Base-by-base conservation (phyloP, 1,284 basidiomycete genomes). In the Trichosporon faecale region DNA sequence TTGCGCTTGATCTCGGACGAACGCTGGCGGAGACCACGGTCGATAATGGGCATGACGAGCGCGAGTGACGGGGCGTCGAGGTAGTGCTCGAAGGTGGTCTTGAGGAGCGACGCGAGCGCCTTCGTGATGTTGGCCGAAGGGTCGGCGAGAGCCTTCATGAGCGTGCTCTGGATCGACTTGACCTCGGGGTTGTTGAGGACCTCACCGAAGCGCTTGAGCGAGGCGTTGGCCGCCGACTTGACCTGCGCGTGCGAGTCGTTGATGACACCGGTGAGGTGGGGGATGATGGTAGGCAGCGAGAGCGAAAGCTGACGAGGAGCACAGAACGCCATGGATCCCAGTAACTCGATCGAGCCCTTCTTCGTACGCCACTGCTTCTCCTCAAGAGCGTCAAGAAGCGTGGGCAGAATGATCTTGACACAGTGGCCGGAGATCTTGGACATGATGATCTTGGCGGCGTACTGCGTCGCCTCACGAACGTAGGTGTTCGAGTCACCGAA, bases 351-450 rank as follows among this genome's bases (percentile, higher is more conserved):
- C 2, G 95, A 96, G 1, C 97, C 85, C 82, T 98, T 98, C 86
- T 99, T 99, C 1, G 95, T 94, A 31, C 96, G 88, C 97, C 97
- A 99, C 82, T 99, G 97, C 82, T 98, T 98, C 82, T 99, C 97
- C 76, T 98, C 95, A 64, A 99, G 86, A 40, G 95, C 96, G 40
- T 90, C 91, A 5, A 99, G 87, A 8, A 99, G 84, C 1, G 92
- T 91, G 0, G 97, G 97, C 6, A 99, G 85, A 72, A 99, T 95
- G 66, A 95, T 88, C 85, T 99, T 99, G 81, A 99, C 91, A 61
- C 94, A 95, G 81, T 95, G 67, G 23, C 93, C 95, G 9, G 94
- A 96, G 79, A 99, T 87, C 75, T 93, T 93, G 1, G 90, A 91
- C 96, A 99, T 99, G 85, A 99, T 94, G 60, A 95, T 90, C 70